Conservation (phyloP, 2,329 filamentous ascomycete genomes). For the Colletotrichum sp. region DNA sequence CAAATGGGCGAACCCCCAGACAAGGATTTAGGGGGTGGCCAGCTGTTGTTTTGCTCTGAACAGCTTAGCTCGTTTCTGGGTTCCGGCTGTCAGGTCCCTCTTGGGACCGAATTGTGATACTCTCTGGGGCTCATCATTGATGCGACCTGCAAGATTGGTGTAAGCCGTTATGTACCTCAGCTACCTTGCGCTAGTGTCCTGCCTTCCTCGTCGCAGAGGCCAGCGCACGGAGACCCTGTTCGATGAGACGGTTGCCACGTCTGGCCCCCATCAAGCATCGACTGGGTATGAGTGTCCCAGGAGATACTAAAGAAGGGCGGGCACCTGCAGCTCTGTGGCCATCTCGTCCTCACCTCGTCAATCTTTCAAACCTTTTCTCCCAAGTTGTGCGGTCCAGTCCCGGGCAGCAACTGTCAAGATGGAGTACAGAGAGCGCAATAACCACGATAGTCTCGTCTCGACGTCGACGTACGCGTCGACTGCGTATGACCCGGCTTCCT, state of each 20-base stretch:
- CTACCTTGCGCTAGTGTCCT: background rate
- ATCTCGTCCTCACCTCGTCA: background rate
- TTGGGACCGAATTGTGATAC: slow-evolving; percentile 6
- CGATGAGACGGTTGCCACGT: background rate
- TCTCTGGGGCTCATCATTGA: background rate
- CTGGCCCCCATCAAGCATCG: background rate
- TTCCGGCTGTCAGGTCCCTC: background rate
- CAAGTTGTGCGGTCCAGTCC: background rate
- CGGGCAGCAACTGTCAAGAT: slow-evolving; percentile 13
- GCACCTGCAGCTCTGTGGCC: background rate
- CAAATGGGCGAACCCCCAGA: background rate
- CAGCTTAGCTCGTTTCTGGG: background rate
- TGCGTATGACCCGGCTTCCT: slow-evolving; percentile 12
- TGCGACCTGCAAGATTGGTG: background rate
- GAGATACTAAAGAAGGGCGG: slow-evolving; percentile 17
- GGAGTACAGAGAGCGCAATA: slow-evolving; percentile 3
- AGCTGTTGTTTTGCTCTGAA: background rate
- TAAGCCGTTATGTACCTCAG: slow-evolving; percentile 15
- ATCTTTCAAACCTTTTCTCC: background rate
- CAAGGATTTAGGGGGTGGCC: background rate
- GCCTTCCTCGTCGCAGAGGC: slow-evolving; percentile 1
- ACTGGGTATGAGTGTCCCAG: background rate
- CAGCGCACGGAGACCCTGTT: slow-evolving; percentile 12
- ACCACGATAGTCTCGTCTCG: slow-evolving; percentile 8
- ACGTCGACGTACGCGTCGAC: slow-evolving; percentile 13